Base-by-base conservation (phyloP, 2,329 filamentous ascomycete genomes). In the Microcera coccophila region DNA sequence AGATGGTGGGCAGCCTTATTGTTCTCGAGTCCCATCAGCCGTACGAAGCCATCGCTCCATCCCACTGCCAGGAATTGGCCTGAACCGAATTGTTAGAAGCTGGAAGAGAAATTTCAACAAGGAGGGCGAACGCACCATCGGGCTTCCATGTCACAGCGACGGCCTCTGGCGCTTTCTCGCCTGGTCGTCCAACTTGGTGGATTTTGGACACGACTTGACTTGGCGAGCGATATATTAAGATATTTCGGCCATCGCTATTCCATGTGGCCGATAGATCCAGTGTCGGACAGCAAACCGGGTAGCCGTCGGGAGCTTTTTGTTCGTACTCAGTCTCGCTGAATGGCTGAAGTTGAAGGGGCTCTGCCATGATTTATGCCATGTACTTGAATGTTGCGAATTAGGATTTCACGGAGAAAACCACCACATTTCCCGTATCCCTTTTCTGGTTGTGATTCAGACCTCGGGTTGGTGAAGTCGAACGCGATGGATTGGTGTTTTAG, bases 1-100 rank as follows among this genome's bases (percentile, higher is more conserved):
- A 87, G 84, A 57, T 85, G 80, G 62, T 93, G 85, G 16, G 90
- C 81, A 11, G 85, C 79, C 66, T 91, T 95, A 63, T 82, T 86
- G 55, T 81, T 90, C 62, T 93, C 89, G 17, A 89, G 69, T 47
- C 85, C 86, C 62, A 91, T 78, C 26, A 95, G 69, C 44, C 88
- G 82, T 16, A 93, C 79, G 5, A 79, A 78, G 20, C 87, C 86
- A 69, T 95, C 88, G 53, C 79, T 88, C 82, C 88, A 95, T 35
- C 82, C 88, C 12, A 93, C 80, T 12, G 89, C 89, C 41, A 96
- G 75, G 32, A 88, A 81, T 49, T 87, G 84, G 8, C 85, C 83
- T 85, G 35, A 19, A 44, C 5, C 11, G 15, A 12, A 32, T n/a
- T 5, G 14, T 45, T 5, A 44, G 36, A 16, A 9, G 28, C 10